These are phyloP conservation scores for Aureobasidium sp. DNA, from an alignment of 2,329 filamentous ascomycete species.

Conservation along the genomic window DNA sequence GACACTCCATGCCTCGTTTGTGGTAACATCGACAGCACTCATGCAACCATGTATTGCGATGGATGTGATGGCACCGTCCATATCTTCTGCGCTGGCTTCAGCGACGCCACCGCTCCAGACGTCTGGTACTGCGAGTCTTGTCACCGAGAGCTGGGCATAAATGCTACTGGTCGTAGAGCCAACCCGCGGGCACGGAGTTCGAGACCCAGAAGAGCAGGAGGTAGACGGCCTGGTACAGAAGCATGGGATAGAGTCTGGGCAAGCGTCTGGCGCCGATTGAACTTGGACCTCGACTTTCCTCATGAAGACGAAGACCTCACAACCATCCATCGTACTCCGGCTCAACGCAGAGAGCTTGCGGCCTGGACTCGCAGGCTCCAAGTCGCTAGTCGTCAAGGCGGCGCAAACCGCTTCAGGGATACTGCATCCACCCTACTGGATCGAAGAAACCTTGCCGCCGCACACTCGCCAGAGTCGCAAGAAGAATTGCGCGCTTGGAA, in stretches of 20 bases:
- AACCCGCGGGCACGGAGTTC: background rate
- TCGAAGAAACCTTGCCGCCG: conserved; percentile 23
- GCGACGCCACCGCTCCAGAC: conserved; percentile 50
- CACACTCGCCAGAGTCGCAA: conserved; percentile 44
- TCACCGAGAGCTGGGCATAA: conserved; percentile 39
- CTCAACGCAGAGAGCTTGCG: conserved; percentile 52
- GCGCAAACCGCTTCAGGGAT: conserved; percentile 47
- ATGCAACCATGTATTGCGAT: conserved; percentile 82
- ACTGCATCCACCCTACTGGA: conserved; percentile 54
- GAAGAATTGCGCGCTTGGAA: conserved; percentile 86
- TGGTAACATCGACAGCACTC: conserved; percentile 70
- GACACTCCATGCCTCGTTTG: conserved; percentile 78
- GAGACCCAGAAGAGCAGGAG: conserved; percentile 15
- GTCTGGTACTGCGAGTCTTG: conserved; percentile 89
- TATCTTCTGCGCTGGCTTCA: conserved; percentile 72
- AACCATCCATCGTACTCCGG: conserved; percentile 45
- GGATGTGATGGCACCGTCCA: conserved; percentile 86
- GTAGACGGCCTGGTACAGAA: conserved; percentile 24
- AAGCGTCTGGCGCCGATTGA: conserved; percentile 72
- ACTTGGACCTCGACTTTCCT: conserved; percentile 77
- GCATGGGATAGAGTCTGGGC: conserved; percentile 79
- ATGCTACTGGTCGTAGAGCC: background rate
- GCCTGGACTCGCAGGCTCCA: conserved; percentile 79
- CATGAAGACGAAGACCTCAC: conserved; percentile 59
- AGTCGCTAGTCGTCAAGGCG: conserved; percentile 74